phyloP scores from a whole-genome alignment of 2,329 filamentous ascomycete genomes.

The Furcasterigmium sp. region DNA sequence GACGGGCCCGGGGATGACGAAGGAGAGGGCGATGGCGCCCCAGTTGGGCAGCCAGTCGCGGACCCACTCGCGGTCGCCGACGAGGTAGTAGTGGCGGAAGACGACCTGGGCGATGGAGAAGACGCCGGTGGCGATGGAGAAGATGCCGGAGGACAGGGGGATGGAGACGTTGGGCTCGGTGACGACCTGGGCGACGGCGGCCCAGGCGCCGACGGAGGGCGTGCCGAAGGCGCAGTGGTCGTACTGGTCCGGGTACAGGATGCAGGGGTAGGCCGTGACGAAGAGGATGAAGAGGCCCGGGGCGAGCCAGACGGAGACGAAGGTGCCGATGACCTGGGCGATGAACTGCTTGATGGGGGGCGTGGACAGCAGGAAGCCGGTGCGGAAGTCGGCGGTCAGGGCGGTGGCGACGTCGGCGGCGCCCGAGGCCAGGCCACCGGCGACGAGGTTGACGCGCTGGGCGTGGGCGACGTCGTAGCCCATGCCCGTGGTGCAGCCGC shows the following conservation, averaged over 20 bases:
- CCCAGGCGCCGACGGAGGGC: slow-evolving; percentile 56
- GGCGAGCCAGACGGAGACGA: slow-evolving; percentile 55
- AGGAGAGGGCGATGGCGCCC: slow-evolving; percentile 55
- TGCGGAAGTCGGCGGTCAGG: slow-evolving; percentile 53
- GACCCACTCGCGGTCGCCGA: slow-evolving; percentile 47
- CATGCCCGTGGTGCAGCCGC: slow-evolving; percentile 48
- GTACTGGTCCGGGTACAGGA: slow-evolving; percentile 37
- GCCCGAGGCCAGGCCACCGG: slow-evolving; percentile 42
- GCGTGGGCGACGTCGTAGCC: slow-evolving; percentile 40
- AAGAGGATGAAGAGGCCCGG: slow-evolving; percentile 58
- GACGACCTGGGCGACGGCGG: slow-evolving; percentile 54
- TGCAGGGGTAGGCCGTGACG: slow-evolving; percentile 57
- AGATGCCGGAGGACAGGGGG: slow-evolving; percentile 49
- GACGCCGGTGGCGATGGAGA: slow-evolving; percentile 49
- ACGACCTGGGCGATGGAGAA: slow-evolving; percentile 47
- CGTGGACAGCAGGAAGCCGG: slow-evolving; percentile 55
- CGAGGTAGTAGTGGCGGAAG: slow-evolving; percentile 48
- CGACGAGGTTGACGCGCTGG: slow-evolving; percentile 54
- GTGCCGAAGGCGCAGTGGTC: slow-evolving; percentile 46
- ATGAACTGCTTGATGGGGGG: slow-evolving; percentile 55
- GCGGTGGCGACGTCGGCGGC: slow-evolving; percentile 40
- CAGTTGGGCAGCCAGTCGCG: slow-evolving; percentile 55
- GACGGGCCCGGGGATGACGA: slow-evolving; percentile 50
- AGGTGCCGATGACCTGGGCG: slow-evolving; percentile 51
- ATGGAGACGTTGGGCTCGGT: slow-evolving; percentile 52